Percentiles rank a stretch among this genome's conserved stretches.
Conservation (phyloP, 306 rosid species). For the Cotoneaster glaucophyllus region DNA sequence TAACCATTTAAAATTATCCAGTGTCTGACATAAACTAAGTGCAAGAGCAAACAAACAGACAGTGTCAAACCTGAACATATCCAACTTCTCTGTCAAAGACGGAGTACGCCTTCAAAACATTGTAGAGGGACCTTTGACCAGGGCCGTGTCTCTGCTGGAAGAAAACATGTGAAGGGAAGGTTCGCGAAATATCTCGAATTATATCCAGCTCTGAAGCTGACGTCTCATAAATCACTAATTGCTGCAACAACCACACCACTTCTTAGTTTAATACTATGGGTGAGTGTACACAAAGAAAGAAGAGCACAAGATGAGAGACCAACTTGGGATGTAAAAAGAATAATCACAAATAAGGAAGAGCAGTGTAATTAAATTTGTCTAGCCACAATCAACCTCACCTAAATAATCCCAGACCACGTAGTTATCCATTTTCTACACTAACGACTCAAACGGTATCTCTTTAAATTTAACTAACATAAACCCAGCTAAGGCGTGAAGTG, state of each 20-base stretch:
- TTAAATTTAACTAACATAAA: not conserved
- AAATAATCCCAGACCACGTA: not conserved
- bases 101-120: constrained; percentile 90
- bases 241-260: constrained; percentile 48
- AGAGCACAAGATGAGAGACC: not conserved
- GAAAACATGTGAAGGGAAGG: constrained; percentile 95
- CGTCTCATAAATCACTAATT: constrained; percentile 94
- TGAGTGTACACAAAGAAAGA: not conserved
- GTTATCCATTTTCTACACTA: not conserved
- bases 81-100: constrained; percentile 96
- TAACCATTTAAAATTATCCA: constrained; percentile 18
- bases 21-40: not conserved
- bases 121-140: constrained; percentile 96
- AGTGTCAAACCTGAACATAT: constrained; percentile 83
- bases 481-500: not conserved
- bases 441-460: not conserved
- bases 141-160: constrained; percentile 99
- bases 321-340: not conserved
- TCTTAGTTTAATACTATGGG: constrained; percentile 18
- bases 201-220: constrained; percentile 94
- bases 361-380: not conserved
- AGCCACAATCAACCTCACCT: not conserved
- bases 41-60: constrained; percentile 8
- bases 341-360: constrained; percentile 6
- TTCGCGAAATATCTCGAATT: constrained; percentile 94